Evolutionary conservation across 2,329 filamentous ascomycete species (phyloP).

Genomic region (Aureobasidium sp.): DNA sequence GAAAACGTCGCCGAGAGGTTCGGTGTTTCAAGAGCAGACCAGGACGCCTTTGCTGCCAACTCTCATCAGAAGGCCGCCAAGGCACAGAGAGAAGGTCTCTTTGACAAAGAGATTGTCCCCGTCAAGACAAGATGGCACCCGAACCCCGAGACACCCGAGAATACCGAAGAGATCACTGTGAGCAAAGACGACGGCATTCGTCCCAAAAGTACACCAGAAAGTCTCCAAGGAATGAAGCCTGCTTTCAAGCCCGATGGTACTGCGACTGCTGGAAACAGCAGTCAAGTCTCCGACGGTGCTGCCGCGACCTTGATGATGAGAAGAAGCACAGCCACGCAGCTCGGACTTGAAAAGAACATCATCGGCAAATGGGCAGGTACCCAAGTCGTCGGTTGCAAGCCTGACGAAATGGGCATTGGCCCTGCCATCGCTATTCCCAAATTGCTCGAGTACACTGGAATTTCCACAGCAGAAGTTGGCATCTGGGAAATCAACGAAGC

Average conservation of each 20-base stretch:
- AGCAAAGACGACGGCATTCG: constrained; percentile 78
- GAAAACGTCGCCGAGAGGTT: constrained; percentile 83
- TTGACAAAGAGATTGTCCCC: constrained; percentile 72
- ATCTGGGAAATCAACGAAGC: constrained; percentile 94
- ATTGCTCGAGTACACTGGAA: constrained; percentile 61
- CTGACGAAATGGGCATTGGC: constrained; percentile 91
- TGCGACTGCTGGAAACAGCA: constrained; percentile 78
- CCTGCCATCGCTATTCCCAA: constrained; percentile 81
- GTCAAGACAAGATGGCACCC: constrained; percentile 64
- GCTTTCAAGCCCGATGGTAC: constrained; percentile 70
- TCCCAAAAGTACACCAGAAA: constrained; percentile 58
- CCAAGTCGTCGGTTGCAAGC: constrained; percentile 67
- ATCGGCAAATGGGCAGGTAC: constrained; percentile 78
- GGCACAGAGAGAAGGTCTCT: constrained; percentile 62
- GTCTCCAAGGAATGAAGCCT: constrained; percentile 72
- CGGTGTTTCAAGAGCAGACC: constrained; percentile 63
- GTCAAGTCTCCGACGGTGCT: constrained; percentile 82
- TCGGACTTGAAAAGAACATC: constrained; percentile 63
- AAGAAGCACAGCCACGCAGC: constrained; percentile 65
- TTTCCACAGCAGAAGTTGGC: constrained; percentile 63
- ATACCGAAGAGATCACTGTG: constrained; percentile 56
- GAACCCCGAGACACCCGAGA: constrained; percentile 49
- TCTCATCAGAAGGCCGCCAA: constrained; percentile 66
- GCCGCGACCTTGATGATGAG: constrained; percentile 79
- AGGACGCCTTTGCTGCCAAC: constrained; percentile 73